A percentile compares a stretch with the other conserved stretches of the same genome.
Conservation (phyloP, 805 yeast genomes). For the Hanseniaspora clermontiae region DNA sequence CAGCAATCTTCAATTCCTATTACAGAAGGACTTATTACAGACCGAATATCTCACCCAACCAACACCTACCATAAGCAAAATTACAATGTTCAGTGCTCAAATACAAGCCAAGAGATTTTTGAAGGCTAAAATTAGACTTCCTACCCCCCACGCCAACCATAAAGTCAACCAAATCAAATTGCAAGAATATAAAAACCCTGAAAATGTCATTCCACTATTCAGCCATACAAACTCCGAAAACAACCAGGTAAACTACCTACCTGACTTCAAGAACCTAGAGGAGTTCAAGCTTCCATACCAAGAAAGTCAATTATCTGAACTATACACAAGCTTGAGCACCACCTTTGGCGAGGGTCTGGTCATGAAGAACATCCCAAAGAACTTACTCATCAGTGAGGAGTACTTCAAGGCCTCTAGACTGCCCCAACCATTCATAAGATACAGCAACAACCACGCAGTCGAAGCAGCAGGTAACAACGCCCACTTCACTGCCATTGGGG, state of each 20-base stretch:
- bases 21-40: too few species aligned
- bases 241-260: neutral
- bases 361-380: neutral
- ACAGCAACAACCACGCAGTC: neutral
- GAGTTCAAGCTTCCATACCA: neutral
- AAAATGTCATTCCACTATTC: neutral
- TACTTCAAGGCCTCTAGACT: neutral
- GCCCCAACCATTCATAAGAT: neutral
- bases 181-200: neutral
- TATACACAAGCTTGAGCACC: neutral
- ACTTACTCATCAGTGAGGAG: neutral
- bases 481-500: neutral
- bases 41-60: neutral
- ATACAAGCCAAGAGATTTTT: slow-evolving; percentile 9
- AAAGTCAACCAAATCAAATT: neutral
- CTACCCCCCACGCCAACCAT: neutral
- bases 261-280: neutral
- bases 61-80: neutral
- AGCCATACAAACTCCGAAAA: neutral
- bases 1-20: too few species aligned
- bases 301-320: neutral
- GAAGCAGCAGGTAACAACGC: slow-evolving; percentile 2
- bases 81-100: neutral
- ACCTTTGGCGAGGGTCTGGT: neutral
- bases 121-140: neutral